A percentile compares a stretch with the other conserved stretches of the same genome.
These are phyloP conservation scores for Trichoderma citrinoviride DNA, from an alignment of 2,329 filamentous ascomycete species.

Conservation along the genomic window DNA sequence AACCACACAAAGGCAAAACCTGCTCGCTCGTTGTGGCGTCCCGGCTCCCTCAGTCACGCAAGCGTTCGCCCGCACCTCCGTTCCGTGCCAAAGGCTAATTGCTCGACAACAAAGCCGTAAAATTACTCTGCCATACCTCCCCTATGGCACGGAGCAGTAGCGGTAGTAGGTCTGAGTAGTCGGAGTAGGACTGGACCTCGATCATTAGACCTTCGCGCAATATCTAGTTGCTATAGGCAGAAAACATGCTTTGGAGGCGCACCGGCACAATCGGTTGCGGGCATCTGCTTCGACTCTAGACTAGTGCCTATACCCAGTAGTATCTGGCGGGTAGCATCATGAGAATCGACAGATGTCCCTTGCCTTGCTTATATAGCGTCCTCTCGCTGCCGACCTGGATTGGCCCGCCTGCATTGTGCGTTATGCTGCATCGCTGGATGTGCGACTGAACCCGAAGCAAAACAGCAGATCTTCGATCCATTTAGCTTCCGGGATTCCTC, in stretches of 20 bases:
- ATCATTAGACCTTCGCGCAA: too few species aligned
- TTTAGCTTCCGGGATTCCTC: not conserved
- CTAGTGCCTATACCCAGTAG: not conserved
- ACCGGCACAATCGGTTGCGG: not conserved
- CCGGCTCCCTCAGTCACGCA: not conserved
- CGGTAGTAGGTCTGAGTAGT: too few species aligned
- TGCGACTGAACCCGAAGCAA: too few species aligned
- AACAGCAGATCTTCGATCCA: not conserved
- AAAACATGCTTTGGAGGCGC: conserved; percentile 5
- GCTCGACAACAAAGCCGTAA: too few species aligned
- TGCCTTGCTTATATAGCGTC: not conserved
- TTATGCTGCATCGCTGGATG: not conserved
- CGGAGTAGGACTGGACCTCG: not conserved
- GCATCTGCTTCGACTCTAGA: not conserved
- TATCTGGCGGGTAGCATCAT: too few species aligned
- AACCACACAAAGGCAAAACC: too few species aligned
- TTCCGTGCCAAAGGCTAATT: not conserved
- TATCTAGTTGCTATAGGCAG: too few species aligned
- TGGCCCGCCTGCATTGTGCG: not conserved
- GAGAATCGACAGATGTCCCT: too few species aligned
- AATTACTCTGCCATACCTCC: too few species aligned
- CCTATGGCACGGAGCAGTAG: too few species aligned
- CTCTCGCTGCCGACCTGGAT: not conserved
- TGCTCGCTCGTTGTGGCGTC: not conserved
- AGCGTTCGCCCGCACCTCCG: not conserved